Percentiles rank a stretch among this genome's conserved stretches.
phyloP scores from a whole-genome alignment of 2,329 filamentous ascomycete species.

The Sphaerulina vaccinii region DNA sequence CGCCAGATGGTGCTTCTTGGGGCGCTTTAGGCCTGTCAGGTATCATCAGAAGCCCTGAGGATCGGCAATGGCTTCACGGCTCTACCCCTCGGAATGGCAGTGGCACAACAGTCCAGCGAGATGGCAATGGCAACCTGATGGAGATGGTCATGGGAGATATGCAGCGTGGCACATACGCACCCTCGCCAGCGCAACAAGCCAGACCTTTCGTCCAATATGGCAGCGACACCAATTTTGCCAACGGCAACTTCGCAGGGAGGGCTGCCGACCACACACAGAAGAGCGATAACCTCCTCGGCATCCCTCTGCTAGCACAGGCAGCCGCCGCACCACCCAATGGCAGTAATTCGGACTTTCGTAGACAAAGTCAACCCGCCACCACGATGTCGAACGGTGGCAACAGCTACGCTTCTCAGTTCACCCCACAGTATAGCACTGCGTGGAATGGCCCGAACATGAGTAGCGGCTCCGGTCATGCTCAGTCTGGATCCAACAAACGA shows the following conservation, averaged over 20 bases:
- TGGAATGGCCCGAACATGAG: slow-evolving; percentile 1
- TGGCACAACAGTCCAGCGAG: neutral
- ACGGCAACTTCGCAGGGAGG: slow-evolving; percentile 8
- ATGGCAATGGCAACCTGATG: neutral
- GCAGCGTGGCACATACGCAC: slow-evolving; percentile 2
- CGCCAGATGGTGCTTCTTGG: slow-evolving; percentile 7
- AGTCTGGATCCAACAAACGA: slow-evolving; percentile 4
- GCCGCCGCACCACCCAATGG: slow-evolving; percentile 4
- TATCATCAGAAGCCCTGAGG: neutral
- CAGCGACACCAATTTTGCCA: slow-evolving; percentile 13
- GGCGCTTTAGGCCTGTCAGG: slow-evolving; percentile 10
- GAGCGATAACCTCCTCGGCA: slow-evolving; percentile 8
- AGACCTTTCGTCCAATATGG: slow-evolving; percentile 13
- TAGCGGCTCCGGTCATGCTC: neutral
- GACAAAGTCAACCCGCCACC: neutral
- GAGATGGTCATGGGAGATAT: slow-evolving; percentile 6
- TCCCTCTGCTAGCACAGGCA: slow-evolving; percentile 11
- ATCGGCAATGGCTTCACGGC: slow-evolving; percentile 8
- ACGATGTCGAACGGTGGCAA: neutral
- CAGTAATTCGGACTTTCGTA: neutral
- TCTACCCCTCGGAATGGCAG: neutral
- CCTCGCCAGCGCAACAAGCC: neutral
- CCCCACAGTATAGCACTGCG: slow-evolving; percentile 3
- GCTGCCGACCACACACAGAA: slow-evolving; percentile 14
- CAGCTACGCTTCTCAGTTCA: neutral